These are phyloP conservation scores for Arthrobotrys iridis DNA, from an alignment of 2,329 filamentous ascomycete species.

Conservation along the genomic window DNA sequence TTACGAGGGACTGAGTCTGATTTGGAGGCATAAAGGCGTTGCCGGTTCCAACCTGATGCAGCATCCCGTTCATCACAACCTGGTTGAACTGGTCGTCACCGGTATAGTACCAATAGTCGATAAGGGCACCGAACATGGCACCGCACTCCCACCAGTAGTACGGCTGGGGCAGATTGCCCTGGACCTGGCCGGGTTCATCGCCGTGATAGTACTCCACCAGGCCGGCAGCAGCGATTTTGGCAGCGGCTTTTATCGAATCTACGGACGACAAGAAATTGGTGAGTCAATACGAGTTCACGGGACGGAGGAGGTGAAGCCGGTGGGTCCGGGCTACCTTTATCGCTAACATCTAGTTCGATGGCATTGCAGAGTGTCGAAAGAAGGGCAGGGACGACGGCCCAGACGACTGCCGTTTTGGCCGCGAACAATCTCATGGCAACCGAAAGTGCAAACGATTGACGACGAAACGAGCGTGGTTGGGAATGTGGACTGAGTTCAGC, in stretches of 20 bases:
- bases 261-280: slow-evolving; percentile 27
- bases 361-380: slow-evolving; percentile 33
- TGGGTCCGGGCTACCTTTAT: slow-evolving; percentile 53
- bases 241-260: slow-evolving; percentile 55
- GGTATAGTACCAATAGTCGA: slow-evolving; percentile 77
- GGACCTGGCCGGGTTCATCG: slow-evolving; percentile 65
- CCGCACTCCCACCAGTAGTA: slow-evolving; percentile 82
- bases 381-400: slow-evolving; percentile 34
- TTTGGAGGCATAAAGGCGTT: slow-evolving; percentile 71
- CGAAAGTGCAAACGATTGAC: slow-evolving; percentile 2
- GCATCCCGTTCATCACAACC: slow-evolving; percentile 68
- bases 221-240: slow-evolving; percentile 62
- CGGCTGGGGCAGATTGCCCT: slow-evolving; percentile 70
- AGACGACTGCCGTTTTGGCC: slow-evolving; percentile 4
- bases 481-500: not conserved
- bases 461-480: slow-evolving; percentile 13
- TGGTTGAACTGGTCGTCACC: slow-evolving; percentile 73
- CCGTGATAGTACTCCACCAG: slow-evolving; percentile 68
- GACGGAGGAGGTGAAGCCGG: slow-evolving; percentile 51
- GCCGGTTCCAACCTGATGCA: slow-evolving; percentile 70
- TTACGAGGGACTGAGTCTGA: slow-evolving; percentile 67
- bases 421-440: slow-evolving; percentile 44
- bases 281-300: slow-evolving; percentile 34
- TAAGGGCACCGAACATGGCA: slow-evolving; percentile 73
- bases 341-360: slow-evolving; percentile 37